phyloP scores from a whole-genome alignment of 140 eudicot species.

The Anethum foeniculum region DNA sequence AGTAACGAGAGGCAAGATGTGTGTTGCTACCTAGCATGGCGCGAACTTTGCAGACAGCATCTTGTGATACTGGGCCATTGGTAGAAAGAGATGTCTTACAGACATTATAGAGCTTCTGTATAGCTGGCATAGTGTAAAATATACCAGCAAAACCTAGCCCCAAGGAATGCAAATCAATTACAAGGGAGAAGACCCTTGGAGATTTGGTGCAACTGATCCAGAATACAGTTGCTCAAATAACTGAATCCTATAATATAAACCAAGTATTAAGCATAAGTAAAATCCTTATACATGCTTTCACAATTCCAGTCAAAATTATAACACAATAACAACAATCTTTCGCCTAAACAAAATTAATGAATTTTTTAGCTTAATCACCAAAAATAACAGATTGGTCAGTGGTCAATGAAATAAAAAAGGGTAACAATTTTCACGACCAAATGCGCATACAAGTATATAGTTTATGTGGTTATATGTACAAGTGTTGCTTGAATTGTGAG shows the following conservation, averaged over 20 bases:
- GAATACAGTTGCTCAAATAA: constrained; percentile 25
- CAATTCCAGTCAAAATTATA: background rate
- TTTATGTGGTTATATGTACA: background rate
- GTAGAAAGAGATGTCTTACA: constrained; percentile 76
- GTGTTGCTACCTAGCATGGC: constrained; percentile 50
- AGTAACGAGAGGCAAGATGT: background rate
- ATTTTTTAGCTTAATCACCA: background rate
- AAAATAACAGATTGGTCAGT: background rate
- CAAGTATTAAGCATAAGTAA: constrained; percentile 25
- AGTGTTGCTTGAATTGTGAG: background rate
- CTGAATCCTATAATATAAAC: constrained; percentile 29
- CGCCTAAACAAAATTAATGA: background rate
- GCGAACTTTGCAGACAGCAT: constrained; percentile 65
- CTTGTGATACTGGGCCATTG: constrained; percentile 79
- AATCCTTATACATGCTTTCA: constrained; percentile 22
- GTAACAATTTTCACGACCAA: background rate
- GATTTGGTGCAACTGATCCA: constrained; percentile 22
- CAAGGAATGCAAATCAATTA: constrained; percentile 12
- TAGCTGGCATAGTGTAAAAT: constrained; percentile 64
- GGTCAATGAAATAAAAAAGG: background rate
- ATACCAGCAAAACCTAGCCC: background rate
- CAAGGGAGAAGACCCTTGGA: constrained; percentile 38
- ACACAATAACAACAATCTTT: background rate
- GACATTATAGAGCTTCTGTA: constrained; percentile 82
- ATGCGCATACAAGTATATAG: background rate